A percentile compares a stretch with the other conserved stretches of the same genome.
phyloP scores from a whole-genome alignment of 2,329 filamentous ascomycete genomes.

The Hymenotorrendiella dingleyae region DNA sequence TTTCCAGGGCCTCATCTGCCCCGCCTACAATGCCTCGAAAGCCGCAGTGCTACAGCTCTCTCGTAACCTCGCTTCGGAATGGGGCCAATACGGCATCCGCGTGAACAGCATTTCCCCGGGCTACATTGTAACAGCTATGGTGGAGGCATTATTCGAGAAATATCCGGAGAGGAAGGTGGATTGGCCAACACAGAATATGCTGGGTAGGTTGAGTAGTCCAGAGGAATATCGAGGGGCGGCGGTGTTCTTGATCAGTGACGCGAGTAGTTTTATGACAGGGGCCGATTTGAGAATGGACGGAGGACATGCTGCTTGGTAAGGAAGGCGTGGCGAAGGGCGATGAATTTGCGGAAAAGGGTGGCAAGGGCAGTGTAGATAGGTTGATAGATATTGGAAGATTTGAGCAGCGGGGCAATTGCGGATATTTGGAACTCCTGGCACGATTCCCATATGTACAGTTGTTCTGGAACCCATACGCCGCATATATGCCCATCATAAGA shows the following conservation, averaged over 20 bases:
- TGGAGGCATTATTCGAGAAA: constrained; percentile 69
- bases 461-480: no score
- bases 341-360: not conserved
- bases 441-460: no score
- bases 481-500: not conserved
- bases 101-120: constrained; percentile 79
- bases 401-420: no score
- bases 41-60: constrained; percentile 67
- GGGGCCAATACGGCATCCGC: constrained; percentile 61
- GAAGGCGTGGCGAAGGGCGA: not conserved
- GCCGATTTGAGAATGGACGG: constrained; percentile 27
- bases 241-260: constrained; percentile 61
- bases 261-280: constrained; percentile 66
- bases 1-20: constrained; percentile 48
- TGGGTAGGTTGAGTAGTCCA: constrained; percentile 61
- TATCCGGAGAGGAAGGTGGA: constrained; percentile 61
- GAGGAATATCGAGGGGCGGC: constrained; percentile 67
- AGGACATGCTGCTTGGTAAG: constrained; percentile 45
- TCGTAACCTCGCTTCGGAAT: constrained; percentile 66
- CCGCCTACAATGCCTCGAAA: constrained; percentile 72
- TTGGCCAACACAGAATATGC: constrained; percentile 85
- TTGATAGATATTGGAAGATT: no score
- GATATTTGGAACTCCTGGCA: no score
- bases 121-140: constrained; percentile 80
- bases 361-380: not conserved